Evolutionary conservation across 108 stramenopile species (phyloP).

Genomic region (Nitzschia inconspicua): DNA sequence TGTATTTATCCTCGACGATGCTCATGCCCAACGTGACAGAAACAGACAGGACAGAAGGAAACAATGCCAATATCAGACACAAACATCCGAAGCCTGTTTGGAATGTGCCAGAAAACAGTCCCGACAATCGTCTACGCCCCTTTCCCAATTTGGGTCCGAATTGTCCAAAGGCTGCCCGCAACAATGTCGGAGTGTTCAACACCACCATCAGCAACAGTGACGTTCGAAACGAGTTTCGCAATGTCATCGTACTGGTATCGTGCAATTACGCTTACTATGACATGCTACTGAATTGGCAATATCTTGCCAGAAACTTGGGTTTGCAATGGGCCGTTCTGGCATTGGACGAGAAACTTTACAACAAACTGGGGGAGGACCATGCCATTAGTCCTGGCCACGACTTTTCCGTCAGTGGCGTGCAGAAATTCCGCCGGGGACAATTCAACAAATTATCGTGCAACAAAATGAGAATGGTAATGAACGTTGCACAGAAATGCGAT

Average conservation of each 20-base stretch:
- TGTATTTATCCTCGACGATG: too few species aligned
- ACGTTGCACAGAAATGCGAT: slow-evolving; percentile 1
- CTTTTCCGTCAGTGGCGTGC: neutral
- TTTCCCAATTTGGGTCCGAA: too few species aligned
- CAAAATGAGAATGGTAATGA: slow-evolving; percentile 6
- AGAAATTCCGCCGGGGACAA: neutral
- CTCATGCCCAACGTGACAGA: too few species aligned
- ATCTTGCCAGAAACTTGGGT: neutral
- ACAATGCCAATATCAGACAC: too few species aligned
- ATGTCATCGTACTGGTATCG: neutral
- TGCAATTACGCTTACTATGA: slow-evolving; percentile 11
- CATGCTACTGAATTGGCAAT: slow-evolving; percentile 17
- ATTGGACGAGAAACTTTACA: slow-evolving; percentile 1
- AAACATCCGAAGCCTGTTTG: too few species aligned
- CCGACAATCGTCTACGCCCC: too few species aligned
- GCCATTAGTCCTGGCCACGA: neutral
- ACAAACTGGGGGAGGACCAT: neutral
- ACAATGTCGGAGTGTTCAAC: neutral
- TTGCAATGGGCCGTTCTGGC: slow-evolving; percentile 4
- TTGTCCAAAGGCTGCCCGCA: too few species aligned
- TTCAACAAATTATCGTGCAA: slow-evolving; percentile 3
- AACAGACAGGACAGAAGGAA: too few species aligned
- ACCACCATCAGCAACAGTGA: neutral
- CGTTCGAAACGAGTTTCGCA: neutral
- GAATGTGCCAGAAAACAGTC: too few species aligned